A percentile compares a stretch with the other conserved stretches of the same genome.
Evolutionary conservation across 2,329 filamentous ascomycete genomes (phyloP).

Genomic region (Sclerotinia sclerotiorum): DNA sequence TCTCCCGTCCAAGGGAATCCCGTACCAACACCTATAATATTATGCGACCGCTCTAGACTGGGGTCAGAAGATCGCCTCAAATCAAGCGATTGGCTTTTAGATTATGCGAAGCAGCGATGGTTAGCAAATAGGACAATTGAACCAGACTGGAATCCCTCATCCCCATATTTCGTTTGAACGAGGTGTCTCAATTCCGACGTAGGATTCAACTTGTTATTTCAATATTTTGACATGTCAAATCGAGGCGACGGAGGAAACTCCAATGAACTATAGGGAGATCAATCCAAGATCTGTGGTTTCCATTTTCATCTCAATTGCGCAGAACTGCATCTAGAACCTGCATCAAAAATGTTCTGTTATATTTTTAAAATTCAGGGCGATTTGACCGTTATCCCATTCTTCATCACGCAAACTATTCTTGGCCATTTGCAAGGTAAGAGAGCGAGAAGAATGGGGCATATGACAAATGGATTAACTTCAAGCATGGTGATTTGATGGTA

Average conservation of each 20-base stretch:
- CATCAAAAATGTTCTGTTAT: slow-evolving; percentile 10
- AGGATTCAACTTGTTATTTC: neutral
- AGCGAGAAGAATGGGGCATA: slow-evolving; percentile 8
- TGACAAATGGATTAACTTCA: slow-evolving; percentile 10
- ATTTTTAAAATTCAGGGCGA: neutral
- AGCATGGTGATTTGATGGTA: slow-evolving; percentile 11
- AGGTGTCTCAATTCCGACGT: slow-evolving; percentile 3
- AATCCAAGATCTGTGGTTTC: slow-evolving; percentile 14
- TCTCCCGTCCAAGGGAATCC: slow-evolving; percentile 17
- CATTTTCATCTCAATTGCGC: slow-evolving; percentile 10
- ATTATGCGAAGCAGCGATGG: neutral
- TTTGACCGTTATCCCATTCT: slow-evolving; percentile 19
- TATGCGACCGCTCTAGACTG: slow-evolving; percentile 16
- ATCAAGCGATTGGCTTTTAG: slow-evolving; percentile 11
- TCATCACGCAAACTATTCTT: slow-evolving; percentile 20
- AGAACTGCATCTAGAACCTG: slow-evolving; percentile 22
- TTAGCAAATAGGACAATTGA: slow-evolving; percentile 11
- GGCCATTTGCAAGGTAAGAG: neutral
- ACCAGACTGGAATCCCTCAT: neutral
- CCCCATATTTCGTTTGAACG: neutral
- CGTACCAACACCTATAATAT: slow-evolving; percentile 7
- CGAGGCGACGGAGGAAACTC: neutral
- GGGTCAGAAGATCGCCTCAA: slow-evolving; percentile 17
- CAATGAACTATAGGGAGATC: neutral
- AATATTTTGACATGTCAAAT: slow-evolving; percentile 13